Base-by-base conservation (phyloP, 768 basidiomycete species). In the Termitomyces sp. region DNA sequence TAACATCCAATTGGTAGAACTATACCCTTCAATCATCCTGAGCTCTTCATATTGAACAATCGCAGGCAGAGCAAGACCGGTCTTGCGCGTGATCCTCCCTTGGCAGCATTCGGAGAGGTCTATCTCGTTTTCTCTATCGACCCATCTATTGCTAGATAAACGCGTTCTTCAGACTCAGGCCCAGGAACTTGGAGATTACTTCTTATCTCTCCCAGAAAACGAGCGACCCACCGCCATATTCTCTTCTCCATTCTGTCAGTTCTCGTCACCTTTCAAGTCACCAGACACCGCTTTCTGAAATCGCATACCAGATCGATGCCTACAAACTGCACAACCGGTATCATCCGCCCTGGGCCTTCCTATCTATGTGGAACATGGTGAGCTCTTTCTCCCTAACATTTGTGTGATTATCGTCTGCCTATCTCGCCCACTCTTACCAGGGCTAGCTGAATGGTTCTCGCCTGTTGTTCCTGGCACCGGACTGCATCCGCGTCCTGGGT, bases 181-280 rank as follows among this genome's bases (percentile, higher is more conserved):
- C 1, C 70, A 82, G 55, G 90, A 93, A 67, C 73, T 93, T 22
- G 87, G 84, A 1, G 73, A 76, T 16, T 82, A 88, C 68, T 84
- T 93, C 62, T 60, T 75, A 22, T 80, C 82, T 8, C 74, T 93
- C 16, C 88, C 90, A 16, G 78, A 81, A 54, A 78, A 85, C 7
- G 79, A 87, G 44, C 78, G 81, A 13, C 92, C 92, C 1, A 92
- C 87, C 2, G 86, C 82, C 5, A 89, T 93, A 56, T 88, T 91
- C 69, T 91, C 89, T 12, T 93, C 91, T 10, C 91, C 91, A 8
- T 93, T 89, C 67, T 94, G 91, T 91, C 74, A 66, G 71, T 68
- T 26, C 12, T 20, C 49, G 24, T 24, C 26, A 47, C 39, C 32
- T 32, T 22, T 5, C n/a, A 51, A 46, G 8, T 39, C 44, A 4